phyloP scores from a whole-genome alignment of 1,139 yeast genomes.

The Debaryomyces psychrophilus region DNA sequence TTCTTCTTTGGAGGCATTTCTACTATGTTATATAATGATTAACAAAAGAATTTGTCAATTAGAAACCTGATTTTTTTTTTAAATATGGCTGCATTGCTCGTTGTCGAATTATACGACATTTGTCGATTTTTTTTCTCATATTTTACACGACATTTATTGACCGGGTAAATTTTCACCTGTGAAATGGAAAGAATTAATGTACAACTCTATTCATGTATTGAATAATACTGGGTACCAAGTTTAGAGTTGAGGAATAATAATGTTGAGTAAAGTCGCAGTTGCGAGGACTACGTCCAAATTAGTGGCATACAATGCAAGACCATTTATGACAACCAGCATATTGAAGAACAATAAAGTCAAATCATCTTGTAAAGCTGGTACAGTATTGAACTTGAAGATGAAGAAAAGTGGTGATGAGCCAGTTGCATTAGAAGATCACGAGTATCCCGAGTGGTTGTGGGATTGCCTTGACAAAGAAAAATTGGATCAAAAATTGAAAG shows the following conservation, averaged over 20 bases:
- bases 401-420: conserved; percentile 83
- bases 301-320: background rate
- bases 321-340: background rate
- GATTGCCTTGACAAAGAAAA: conserved; percentile 68
- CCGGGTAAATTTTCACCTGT: conserved; percentile 8
- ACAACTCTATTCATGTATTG: background rate
- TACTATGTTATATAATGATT: background rate
- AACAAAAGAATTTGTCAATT: background rate
- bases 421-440: conserved; percentile 84
- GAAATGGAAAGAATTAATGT: background rate
- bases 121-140: background rate
- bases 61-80: conserved; percentile 1
- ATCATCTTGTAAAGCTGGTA: conserved; percentile 71
- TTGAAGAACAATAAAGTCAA: conserved; percentile 16
- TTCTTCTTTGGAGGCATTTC: conserved; percentile 94
- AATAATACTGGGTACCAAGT: background rate
- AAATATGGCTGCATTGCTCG: conserved; percentile 7
- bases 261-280: background rate
- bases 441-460: conserved; percentile 97
- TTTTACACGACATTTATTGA: conserved; percentile 5
- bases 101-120: conserved; percentile 8
- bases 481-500: conserved; percentile 54
- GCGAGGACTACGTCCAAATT: background rate
- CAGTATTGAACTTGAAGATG: conserved; percentile 75
- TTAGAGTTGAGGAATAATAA: background rate